A percentile compares a stretch with the other conserved stretches of the same genome.
Conservation (phyloP, 176 grass and related monocot genomes). For the Cenchrus fungigraminus region DNA sequence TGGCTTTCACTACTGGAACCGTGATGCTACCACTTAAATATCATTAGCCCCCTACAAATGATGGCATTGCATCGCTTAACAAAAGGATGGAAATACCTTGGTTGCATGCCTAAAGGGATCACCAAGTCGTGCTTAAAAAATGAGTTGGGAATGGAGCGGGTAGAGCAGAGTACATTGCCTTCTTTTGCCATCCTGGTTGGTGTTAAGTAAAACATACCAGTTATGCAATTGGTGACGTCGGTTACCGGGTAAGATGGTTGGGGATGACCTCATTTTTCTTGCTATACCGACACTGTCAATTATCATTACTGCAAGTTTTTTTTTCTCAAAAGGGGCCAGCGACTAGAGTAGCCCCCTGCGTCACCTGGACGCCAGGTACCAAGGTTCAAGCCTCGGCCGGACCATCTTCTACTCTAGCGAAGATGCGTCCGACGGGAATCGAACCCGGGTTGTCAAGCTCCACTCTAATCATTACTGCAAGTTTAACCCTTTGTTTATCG, state of each 20-base stretch:
- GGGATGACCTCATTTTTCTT: not conserved
- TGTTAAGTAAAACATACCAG: not conserved
- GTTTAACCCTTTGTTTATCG: constrained; percentile 14
- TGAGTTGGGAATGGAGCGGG: not conserved
- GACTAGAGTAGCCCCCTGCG: no score
- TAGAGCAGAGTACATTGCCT: not conserved
- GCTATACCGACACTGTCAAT: not conserved
- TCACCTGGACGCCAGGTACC: no score
- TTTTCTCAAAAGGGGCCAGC: no score
- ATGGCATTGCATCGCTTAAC: not conserved
- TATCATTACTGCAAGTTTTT: not conserved
- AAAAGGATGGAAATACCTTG: not conserved
- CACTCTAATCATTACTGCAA: not conserved
- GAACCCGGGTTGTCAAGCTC: no score
- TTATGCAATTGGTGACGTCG: not conserved
- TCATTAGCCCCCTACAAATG: not conserved
- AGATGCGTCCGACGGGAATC: no score
- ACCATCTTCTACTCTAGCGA: no score
- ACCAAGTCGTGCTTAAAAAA: not conserved
- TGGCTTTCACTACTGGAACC: constrained; percentile 11
- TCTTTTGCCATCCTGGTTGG: not conserved
- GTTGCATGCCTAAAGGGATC: not conserved
- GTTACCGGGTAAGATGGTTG: not conserved
- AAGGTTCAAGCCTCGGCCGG: no score
- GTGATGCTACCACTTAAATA: not conserved